Evolutionary conservation across 1,284 basidiomycete species (phyloP), one percentile per base, ranked within the genome.

Genomic region (Meripilus lineatus): DNA sequence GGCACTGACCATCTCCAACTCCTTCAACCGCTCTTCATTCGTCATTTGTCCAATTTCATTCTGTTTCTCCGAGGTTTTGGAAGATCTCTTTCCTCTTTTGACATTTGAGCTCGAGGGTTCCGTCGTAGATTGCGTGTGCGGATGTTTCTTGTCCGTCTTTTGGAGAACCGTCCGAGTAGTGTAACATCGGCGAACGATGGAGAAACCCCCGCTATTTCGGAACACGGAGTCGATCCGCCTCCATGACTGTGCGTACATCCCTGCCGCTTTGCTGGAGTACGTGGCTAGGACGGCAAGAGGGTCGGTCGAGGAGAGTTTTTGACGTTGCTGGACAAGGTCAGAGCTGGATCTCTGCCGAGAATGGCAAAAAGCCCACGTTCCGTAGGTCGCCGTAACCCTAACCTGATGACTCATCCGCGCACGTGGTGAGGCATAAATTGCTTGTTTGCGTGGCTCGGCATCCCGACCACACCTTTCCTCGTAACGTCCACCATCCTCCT

Each of bases 401-500:
- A 30, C 10, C 28, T 10, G 10, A n/a, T 30, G 28, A n/a, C 28
- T n/a, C n/a, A 30, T 10, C n/a, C 8, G 28, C 28, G 8, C 10
- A 8, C 28, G 28, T 8, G n/a, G 8, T 30, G 10, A n/a, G 28
- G 28, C 28, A 30, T 30, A 30, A 10, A 10, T 30, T 30, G 28
- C 8, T 30, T 30, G 8, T 30, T 30, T 10, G 28, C 8, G n/a
- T n/a, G 28, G 28, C 28, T 35, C 23, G 48, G 48, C 48, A 41
- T 49, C 47, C 50, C 28, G 22, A 44, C 37, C 50, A 22, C 24
- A 20, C 32, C n/a, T 36, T 50, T 48, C 51, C 41, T 30, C n/a
- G 28, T 51, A 52, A 60, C 57, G 57, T 57, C 57, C 53, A 58
- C 49, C 50, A 37, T 35, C 40, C 36, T 45, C 42, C 33, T 44